These are phyloP conservation scores for Candida wancherniae DNA, from an alignment of 805 yeast genomes.

Conservation along the genomic window DNA sequence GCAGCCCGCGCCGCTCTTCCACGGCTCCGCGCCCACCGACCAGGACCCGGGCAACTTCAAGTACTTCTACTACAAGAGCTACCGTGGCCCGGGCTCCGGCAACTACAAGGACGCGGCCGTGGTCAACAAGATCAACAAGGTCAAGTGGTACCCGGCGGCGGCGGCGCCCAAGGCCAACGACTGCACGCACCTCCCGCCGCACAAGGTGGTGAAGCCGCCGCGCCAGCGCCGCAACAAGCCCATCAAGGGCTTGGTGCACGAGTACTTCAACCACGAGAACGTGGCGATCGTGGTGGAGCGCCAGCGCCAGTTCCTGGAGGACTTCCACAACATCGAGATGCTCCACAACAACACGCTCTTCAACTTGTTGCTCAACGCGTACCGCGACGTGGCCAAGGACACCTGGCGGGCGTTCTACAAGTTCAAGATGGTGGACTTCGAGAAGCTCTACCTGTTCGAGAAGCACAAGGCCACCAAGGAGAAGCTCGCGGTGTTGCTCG, in stretches of 20 bases:
- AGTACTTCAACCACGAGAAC: conserved; percentile 26
- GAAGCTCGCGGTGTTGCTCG: conserved; percentile 10
- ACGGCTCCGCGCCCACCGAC: conserved; percentile 31
- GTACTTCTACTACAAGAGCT: conserved; percentile 37
- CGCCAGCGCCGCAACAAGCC: conserved; percentile 18
- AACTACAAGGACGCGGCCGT: conserved; percentile 42
- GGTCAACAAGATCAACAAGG: conserved; percentile 35
- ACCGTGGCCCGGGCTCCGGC: conserved; percentile 44
- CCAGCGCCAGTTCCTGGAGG: conserved; percentile 31
- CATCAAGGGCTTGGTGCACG: conserved; percentile 37
- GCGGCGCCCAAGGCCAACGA: conserved; percentile 15
- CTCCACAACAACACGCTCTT: conserved; percentile 40
- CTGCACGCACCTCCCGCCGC: conserved; percentile 20
- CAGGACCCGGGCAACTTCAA: conserved; percentile 33
- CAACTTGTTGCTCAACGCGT: conserved; percentile 36
- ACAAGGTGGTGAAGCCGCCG: conserved; percentile 16
- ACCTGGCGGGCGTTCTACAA: conserved; percentile 38
- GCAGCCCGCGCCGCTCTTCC: conserved; percentile 32
- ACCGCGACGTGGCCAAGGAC: conserved; percentile 34
- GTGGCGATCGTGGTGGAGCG: conserved; percentile 26
- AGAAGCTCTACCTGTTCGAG: conserved; percentile 24
- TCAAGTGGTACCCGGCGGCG: conserved; percentile 15
- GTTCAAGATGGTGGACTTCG: conserved; percentile 37
- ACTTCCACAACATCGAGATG: conserved; percentile 38
- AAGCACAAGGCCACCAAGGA: conserved; percentile 8